Conservation (phyloP, 2,329 filamentous ascomycete species). For the Pestalotiopsis sp. region DNA sequence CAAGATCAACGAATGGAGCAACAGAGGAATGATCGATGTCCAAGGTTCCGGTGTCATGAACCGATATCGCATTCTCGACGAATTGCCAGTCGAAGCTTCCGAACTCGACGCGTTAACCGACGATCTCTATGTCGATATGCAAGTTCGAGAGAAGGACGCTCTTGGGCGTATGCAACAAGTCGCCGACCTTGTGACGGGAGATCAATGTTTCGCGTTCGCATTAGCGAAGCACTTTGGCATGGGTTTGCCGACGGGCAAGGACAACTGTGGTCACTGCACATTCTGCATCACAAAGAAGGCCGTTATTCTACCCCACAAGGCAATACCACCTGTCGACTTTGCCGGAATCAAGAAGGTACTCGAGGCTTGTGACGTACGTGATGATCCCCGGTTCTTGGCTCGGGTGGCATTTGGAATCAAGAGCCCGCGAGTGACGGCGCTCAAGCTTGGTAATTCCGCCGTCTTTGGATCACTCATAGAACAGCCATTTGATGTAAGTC, state of each 20-base stretch:
- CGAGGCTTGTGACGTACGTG: conserved; percentile 43
- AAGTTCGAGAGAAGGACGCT: conserved; percentile 54
- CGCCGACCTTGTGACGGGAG: conserved; percentile 53
- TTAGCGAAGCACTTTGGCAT: conserved; percentile 63
- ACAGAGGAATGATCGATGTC: conserved; percentile 51
- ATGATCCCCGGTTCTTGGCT: conserved; percentile 62
- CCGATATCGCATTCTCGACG: conserved; percentile 52
- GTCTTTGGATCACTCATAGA: conserved; percentile 58
- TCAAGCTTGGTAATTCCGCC: conserved; percentile 46
- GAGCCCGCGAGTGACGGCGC: conserved; percentile 53
- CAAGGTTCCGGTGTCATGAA: conserved; percentile 54
- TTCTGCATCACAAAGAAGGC: conserved; percentile 43
- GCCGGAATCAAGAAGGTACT: conserved; percentile 46
- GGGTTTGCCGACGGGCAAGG: conserved; percentile 41
- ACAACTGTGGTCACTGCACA: conserved; percentile 58
- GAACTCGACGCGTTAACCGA: conserved; percentile 48
- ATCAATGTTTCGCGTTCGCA: conserved; percentile 51
- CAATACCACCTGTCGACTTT: conserved; percentile 40
- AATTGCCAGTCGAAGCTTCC: conserved; percentile 42
- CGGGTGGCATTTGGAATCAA: conserved; percentile 64
- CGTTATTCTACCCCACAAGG: conserved; percentile 40
- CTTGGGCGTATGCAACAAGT: conserved; percentile 53
- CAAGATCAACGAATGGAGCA: conserved; percentile 57
- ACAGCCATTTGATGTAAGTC: conserved; percentile 52
- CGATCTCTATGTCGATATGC: conserved; percentile 52